Base-by-base conservation (phyloP, 2,329 filamentous ascomycete species). In the Raffaelea ambrosiae region DNA sequence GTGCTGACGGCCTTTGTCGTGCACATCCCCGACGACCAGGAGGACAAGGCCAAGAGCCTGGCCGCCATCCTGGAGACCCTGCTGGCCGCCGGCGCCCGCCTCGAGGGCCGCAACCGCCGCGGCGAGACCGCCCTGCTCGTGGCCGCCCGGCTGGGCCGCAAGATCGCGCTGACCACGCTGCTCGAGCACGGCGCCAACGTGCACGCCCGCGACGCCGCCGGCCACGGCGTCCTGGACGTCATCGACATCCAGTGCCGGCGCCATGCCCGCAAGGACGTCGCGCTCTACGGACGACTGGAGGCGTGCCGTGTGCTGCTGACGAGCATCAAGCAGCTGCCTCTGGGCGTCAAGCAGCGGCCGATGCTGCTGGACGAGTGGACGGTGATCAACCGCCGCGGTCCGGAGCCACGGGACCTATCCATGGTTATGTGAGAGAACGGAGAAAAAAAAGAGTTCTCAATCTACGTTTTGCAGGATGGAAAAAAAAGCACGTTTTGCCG, bases 111-210 rank as follows among this genome's bases (percentile, higher is more conserved):
- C 23, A 80, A 79, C 56, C 63, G 73, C 3, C 60, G 64, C 1
- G 76, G 76, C 38, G 76, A 80, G 60, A 79, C 76, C 0, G 69
- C 75, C 0, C 63, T 79, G 23, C 72, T 78, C 36, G 57, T 80
- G 9, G 76, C 76, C 0, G 73, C 74, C 2, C 67, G 73, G 3
- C 64, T 70, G 19, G 76, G 76, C 0, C 68, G 72, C 46, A 78
- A 77, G 59, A 65, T 74, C 3, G 75, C 75, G 1, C 60, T 73
- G 23, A 67, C 66, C 13, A 66, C 69, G 8, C 60, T 71, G 8
- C 57, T 70, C 1, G 57, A 64, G 19, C 56, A 58, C 36, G 67
- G 68, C 2, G 66, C 65, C 18, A 62, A 64, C 19, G 55, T 59
- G 11, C 58, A 63, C 20, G 57, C 57, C 0, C 59, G 57, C 19